phyloP scores from a whole-genome alignment of 352 stramenopile genomes.

The Pythium coloratum region DNA sequence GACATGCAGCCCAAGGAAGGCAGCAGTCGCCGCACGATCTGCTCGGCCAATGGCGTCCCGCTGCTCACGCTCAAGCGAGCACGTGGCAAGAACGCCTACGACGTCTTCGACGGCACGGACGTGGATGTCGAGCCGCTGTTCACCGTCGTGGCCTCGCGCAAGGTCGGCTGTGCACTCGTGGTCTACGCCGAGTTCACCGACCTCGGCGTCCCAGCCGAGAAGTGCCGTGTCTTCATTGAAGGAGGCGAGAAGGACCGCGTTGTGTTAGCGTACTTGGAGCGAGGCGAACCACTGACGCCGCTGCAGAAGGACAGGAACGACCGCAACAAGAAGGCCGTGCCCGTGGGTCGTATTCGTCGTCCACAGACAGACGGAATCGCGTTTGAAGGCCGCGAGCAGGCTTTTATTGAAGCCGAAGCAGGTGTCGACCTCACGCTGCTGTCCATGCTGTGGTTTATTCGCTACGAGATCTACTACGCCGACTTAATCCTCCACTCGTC shows the following conservation, averaged over 20 bases:
- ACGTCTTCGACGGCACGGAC: slow-evolving; percentile 7
- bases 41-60: slow-evolving; percentile 9
- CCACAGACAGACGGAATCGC: slow-evolving; percentile 14
- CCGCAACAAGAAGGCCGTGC: background rate
- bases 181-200: slow-evolving; percentile 15
- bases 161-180: background rate
- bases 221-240: slow-evolving; percentile 6
- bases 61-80: background rate
- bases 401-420: slow-evolving; percentile 10
- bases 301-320: slow-evolving; percentile 16
- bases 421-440: slow-evolving; percentile 16
- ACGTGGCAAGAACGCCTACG: background rate
- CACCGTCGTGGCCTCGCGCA: background rate
- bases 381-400: slow-evolving; percentile 14
- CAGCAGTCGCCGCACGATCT: slow-evolving; percentile 8
- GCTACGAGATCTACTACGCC: slow-evolving; percentile 12
- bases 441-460: slow-evolving; percentile 15
- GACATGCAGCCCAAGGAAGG: slow-evolving; percentile 6
- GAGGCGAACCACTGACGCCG: background rate
- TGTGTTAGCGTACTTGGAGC: slow-evolving; percentile 3
- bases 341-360: slow-evolving; percentile 7
- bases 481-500: background rate
- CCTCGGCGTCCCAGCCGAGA: background rate
- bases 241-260: slow-evolving; percentile 7
- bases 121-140: background rate